Base-by-base conservation (phyloP, 2,329 filamentous ascomycete species). In the Phyllosticta ampelicida region DNA sequence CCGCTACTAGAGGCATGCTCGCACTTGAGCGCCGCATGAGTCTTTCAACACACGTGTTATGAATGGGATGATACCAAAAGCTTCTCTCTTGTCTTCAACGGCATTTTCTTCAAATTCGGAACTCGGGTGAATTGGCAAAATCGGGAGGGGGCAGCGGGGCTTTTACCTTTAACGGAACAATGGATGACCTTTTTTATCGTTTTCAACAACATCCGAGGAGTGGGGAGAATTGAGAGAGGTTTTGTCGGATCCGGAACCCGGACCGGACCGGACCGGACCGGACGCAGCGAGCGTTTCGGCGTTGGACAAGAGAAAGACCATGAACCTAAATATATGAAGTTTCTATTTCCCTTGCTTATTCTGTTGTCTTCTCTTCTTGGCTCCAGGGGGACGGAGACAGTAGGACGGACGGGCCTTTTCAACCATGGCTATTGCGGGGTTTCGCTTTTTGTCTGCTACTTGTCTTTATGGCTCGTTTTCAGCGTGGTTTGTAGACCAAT, bases 61-160 rank as follows among this genome's bases (percentile, higher is more conserved):
- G 79, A 44, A 82, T 70, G 65, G 68, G 77, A 82, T 79, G 80
- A 82, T 78, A 74, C 75, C 76, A 77, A 76, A 75, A 74, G 77
- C 36, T 44, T 44, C 36, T 44, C 79, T 79, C 77, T 66, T 73
- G 71, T 74, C 80, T 83, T 84, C 81, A 84, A 84, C 81, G 79
- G 80, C 80, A 83, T 18, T 44, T n/a, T 18, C n/a, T 44, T 44
- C 16, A 11, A 16, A 36, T n/a, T 44, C n/a, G 36, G 36, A n/a
- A n/a, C 5, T 44, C n/a, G 36, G 16, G 36, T 16, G 13, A 44
- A n/a, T 16, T 16, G 13, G 5, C 13, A 44, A 44, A 51, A 2
- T 19, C 18, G 48, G 48, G 4, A 6, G 48, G 18, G 13, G 18
- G 49, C 18, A 20, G 21, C 11, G 21, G 30, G n/a, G n/a, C 3